phyloP scores from a whole-genome alignment of 2,329 filamentous ascomycete species.

The Aureobasidium subglaciale region DNA sequence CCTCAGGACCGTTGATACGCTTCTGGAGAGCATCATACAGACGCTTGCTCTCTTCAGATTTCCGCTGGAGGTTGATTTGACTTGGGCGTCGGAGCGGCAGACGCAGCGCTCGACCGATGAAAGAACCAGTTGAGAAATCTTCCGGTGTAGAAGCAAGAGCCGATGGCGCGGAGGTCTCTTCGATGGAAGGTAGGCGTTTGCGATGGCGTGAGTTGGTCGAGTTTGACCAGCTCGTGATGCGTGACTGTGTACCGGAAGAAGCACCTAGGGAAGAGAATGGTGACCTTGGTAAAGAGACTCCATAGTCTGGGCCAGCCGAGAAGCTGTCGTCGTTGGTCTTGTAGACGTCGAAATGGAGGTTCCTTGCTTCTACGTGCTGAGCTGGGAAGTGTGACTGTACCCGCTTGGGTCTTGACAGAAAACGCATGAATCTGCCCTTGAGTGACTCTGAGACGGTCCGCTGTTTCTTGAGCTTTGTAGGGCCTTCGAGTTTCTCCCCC shows the following conservation, averaged over 20 bases:
- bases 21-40: conserved; percentile 54
- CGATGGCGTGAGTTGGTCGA: conserved; percentile 45
- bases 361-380: conserved; percentile 44
- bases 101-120: conserved; percentile 25
- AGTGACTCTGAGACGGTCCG: conserved; percentile 57
- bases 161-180: conserved; percentile 8
- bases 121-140: conserved; percentile 21
- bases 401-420: conserved; percentile 43
- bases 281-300: conserved; percentile 8
- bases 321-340: conserved; percentile 12
- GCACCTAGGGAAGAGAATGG: conserved; percentile 1
- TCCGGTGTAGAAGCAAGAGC: conserved; percentile 3
- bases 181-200: conserved; percentile 13
- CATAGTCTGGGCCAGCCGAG: conserved; percentile 7
- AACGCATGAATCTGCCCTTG: conserved; percentile 53
- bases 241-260: conserved; percentile 35
- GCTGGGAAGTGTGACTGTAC: conserved; percentile 36
- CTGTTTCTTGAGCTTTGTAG: conserved; percentile 35
- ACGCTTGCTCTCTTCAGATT: conserved; percentile 47
- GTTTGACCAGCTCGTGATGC: conserved; percentile 66
- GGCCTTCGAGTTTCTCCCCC: conserved; percentile 19
- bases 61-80: conserved; percentile 22
- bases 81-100: conserved; percentile 25
- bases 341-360: conserved; percentile 22
- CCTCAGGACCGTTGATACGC: conserved; percentile 46